Base-by-base conservation (phyloP, 2,329 filamentous ascomycete species). In the Aspergillus sergii region DNA sequence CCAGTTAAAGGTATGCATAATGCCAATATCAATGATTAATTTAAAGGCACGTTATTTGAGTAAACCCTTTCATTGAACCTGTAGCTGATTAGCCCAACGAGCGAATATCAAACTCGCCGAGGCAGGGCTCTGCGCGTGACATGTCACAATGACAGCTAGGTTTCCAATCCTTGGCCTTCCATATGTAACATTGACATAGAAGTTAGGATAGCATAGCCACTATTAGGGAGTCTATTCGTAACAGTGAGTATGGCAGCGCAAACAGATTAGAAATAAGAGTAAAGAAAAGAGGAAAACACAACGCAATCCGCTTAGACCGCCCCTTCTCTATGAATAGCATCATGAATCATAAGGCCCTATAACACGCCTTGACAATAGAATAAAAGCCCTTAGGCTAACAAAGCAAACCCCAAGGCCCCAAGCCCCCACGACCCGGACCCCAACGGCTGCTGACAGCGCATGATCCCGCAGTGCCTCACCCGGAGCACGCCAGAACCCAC, bases 51-150 rank as follows among this genome's bases (percentile, higher is more conserved):
- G n/a, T 28, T 3, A 28, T 19, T n/a, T 4, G 4, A 50, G 14
- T 30, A 30, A 30, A 19, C 14, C 6, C 1, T 10, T 11, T 19
- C 8, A 1, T 23, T 19, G 14, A 16, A 16, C 6, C 11, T 16
- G 21, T 8, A 1, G 1, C 5, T 28, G n/a, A 9, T 16, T 8
- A 11, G 1, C 3, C 6, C 6, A 16, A 14, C 6, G 4, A 26
- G 26, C 14, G 30, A 26, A 50, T 30, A 28, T 10, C 4, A 21
- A 19, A 16, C 3, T 19, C 12, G 23, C 16, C 14, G 46, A 19
- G 23, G 23, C 46, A 30, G 8, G 23, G 26, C 28, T 16, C 30
- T 8, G 16, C 46, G 46, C 7, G 46, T 28, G 26, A 50, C 16
- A 9, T 50, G 46, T n/a, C 23, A 50, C 8, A 50, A 5, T 10